These are phyloP conservation scores for Grigorovia humatica DNA, from an alignment of 805 yeast genomes.

Conservation along the genomic window DNA sequence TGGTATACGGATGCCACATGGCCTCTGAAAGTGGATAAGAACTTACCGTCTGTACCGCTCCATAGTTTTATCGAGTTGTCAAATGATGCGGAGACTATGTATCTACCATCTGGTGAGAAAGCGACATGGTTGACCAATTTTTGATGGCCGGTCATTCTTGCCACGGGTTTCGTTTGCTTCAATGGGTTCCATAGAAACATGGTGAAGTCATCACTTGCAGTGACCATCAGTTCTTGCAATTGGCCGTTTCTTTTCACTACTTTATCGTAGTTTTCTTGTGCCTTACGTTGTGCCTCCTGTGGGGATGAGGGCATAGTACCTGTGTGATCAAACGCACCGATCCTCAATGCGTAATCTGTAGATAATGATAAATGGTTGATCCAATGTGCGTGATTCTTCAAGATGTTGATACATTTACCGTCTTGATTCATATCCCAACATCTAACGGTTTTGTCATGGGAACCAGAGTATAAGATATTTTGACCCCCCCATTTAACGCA, in stretches of 20 bases:
- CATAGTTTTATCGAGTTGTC: constrained; percentile 92
- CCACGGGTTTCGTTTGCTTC: constrained; percentile 68
- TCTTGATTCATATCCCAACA: constrained; percentile 73
- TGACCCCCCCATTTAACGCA: constrained; percentile 97
- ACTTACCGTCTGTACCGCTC: constrained; percentile 92
- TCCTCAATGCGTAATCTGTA: constrained; percentile 77
- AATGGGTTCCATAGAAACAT: constrained; percentile 96
- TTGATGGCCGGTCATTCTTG: constrained; percentile 96
- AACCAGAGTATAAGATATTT: constrained; percentile 73
- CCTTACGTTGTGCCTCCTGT: constrained; percentile 39
- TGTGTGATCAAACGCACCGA: constrained; percentile 80
- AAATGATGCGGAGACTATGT: constrained; percentile 84
- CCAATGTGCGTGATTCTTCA: constrained; percentile 95
- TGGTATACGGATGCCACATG: constrained; percentile 98
- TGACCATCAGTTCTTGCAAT: constrained; percentile 79
- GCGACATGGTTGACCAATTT: constrained; percentile 92
- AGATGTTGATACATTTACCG: constrained; percentile 68
- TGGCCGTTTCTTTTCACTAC: constrained; percentile 45
- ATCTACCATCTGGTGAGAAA: constrained; percentile 91
- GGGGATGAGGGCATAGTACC: constrained; percentile 36
- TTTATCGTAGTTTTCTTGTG: constrained; percentile 44
- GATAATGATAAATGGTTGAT: constrained; percentile 87
- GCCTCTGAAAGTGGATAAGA: constrained; percentile 83
- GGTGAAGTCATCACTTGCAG: constrained; percentile 95
- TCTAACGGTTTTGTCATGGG: constrained; percentile 89